Base-by-base conservation (phyloP, 2,329 filamentous ascomycete species). In the Aspergillus latus region DNA sequence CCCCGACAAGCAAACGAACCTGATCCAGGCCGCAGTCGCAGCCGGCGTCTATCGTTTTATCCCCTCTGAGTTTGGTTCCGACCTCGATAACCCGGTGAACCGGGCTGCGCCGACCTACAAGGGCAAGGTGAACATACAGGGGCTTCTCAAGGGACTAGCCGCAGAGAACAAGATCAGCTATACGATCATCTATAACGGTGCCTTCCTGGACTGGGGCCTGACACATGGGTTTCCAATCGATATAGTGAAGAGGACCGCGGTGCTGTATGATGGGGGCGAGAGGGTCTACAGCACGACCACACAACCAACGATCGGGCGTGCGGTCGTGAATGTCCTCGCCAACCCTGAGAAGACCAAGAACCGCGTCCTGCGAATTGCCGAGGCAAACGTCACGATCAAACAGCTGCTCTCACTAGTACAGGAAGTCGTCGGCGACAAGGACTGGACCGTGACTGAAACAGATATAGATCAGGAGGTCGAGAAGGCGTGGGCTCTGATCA, bases 271-370 rank as follows among this genome's bases (percentile, higher is more conserved):
- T 57, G 79, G 78, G 1, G 84, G 84, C 0, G 72, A 84, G 34
- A 58, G 60, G 2, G 59, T 68, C 6, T 80, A 85, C 66, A 80
- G 75, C 49, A 53, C 75, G 9, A 82, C 83, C 0, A 81, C 75
- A 0, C 71, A 86, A 0, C 60, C 65, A 0, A 74, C 74, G 1
- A 65, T 85, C 13, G 82, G 69, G 0, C 70, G 77, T 21, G 80
- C 76, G 1, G 73, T 86, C 0, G 76, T 78, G 0, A 79, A 77
- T 0, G 70, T 84, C 1, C 66, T 85, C 1, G 56, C 63, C 6
- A 73, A 84, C 50, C 78, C 75, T 0, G 76, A 80, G 2, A 77
- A 82, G 65, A 85, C 84, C 0, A 78, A 77, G 66, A 85, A 87
- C 64, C 72, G 76, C 3, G 54, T 66, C 2, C 72, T 86, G 2